Evolutionary conservation across 2,329 filamentous ascomycete species (phyloP), one percentile per base, ranked within the genome.

Genomic region (Aspergillus awamori): DNA sequence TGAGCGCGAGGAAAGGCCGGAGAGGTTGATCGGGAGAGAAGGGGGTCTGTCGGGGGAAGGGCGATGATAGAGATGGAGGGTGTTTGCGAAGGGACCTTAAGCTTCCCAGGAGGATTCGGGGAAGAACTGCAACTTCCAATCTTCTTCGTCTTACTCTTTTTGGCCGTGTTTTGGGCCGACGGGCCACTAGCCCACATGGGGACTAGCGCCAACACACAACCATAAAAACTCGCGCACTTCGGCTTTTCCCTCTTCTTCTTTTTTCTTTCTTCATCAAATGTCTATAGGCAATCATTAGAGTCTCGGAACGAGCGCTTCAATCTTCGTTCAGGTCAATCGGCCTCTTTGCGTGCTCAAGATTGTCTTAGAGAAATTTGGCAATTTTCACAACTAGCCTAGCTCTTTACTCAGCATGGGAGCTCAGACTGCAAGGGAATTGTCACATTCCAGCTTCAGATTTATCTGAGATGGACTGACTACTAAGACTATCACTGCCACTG

Each of bases 271-370:
- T 78, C 75, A 72, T 74, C 77, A 78, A 80, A 84, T 84, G 82
- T 84, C 81, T 76, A 80, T 84, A 94, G 92, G 89, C 90, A 89
- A 87, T 91, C 91, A 91, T 94, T 98, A 98, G 95, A 99, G 95
- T 99, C 95, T 96, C 94, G 93, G 90, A 90, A 88, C 87, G 91
- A 87, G 90, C 87, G 69, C 63, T 75, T 76, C 91, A 92, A 86
- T 98, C 86, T 90, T 92, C 93, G 88, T 91, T 92, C 91, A 96
- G 92, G 86, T 89, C 86, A 30, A 84, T 79, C 78, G 86, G 89
- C 85, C 91, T 93, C 90, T 82, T 82, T 83, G 91, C 93, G 94
- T 92, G 95, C 95, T 99, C 93, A 93, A 89, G 92, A 93, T 91
- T 84, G 91, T 90, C 94, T 90, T 92, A 96, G 91, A 90, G 76